phyloP scores from a whole-genome alignment of 2,329 filamentous ascomycete genomes.

The Pseudocercospora musae region DNA sequence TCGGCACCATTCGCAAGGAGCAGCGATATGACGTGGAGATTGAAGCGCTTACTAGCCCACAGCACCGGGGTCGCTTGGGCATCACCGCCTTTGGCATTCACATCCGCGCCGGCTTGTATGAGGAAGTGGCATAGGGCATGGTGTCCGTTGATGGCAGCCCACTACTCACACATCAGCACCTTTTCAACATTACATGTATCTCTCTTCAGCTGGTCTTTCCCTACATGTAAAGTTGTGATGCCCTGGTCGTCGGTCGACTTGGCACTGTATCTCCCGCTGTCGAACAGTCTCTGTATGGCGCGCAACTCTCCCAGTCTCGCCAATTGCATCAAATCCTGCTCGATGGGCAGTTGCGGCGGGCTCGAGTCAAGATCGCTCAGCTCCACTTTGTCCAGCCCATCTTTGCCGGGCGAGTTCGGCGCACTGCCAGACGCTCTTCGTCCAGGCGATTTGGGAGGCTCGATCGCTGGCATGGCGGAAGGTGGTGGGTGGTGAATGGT shows the following conservation, averaged over 20 bases:
- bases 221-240: conserved; percentile 91
- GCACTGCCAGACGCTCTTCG: conserved; percentile 23
- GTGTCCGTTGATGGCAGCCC: conserved; percentile 98
- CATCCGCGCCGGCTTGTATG: conserved; percentile 77
- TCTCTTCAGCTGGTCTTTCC: conserved; percentile 18
- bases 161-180: conserved; percentile 54
- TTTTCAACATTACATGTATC: no score
- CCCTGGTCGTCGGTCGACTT: conserved; percentile 85
- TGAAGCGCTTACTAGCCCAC: conserved; percentile 94
- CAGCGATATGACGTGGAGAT: conserved; percentile 94
- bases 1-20: conserved; percentile 89
- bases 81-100: conserved; percentile 94
- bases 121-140: conserved; percentile 96
- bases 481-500: not conserved
- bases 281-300: conserved; percentile 86
- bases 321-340: conserved; percentile 93
- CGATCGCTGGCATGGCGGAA: not conserved
- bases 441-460: conserved; percentile 9
- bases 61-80: conserved; percentile 90
- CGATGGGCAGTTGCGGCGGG: conserved; percentile 46
- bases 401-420: conserved; percentile 26
- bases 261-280: conserved; percentile 74
- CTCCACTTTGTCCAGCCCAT: conserved; percentile 37
- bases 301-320: conserved; percentile 81
- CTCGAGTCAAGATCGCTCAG: conserved; percentile 36